Percentiles rank a stretch among this genome's conserved stretches.
Conservation (phyloP, 1,139 yeast species). For the Blastobotrys arbuscula region DNA sequence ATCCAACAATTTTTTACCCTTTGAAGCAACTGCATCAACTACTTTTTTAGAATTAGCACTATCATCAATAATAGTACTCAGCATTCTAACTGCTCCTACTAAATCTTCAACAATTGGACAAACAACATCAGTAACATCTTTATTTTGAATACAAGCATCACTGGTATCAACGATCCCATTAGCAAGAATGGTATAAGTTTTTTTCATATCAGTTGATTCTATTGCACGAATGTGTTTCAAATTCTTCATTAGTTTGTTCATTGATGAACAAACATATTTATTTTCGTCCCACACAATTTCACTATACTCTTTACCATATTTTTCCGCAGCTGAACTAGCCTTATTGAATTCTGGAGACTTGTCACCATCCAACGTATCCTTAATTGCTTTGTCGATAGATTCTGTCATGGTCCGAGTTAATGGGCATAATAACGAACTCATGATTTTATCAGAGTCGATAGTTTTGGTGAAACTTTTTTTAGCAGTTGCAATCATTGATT, state of each 20-base stretch:
- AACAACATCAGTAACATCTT: background rate
- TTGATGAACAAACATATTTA: constrained; percentile 7
- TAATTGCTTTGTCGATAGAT: background rate
- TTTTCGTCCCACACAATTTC: constrained; percentile 1
- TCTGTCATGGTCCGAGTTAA: constrained; percentile 2
- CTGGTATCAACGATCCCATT: background rate
- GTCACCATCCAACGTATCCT: constrained; percentile 4
- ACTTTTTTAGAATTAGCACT: constrained; percentile 7
- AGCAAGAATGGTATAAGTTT: constrained; percentile 4
- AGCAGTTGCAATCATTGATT: constrained; percentile 5
- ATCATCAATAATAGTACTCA: constrained; percentile 2
- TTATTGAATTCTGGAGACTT: constrained; percentile 1
- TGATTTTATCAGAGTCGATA: constrained; percentile 7
- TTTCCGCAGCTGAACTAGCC: constrained; percentile 1
- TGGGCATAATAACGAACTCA: constrained; percentile 10
- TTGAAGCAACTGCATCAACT: background rate
- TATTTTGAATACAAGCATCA: constrained; percentile 4
- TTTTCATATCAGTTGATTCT: constrained; percentile 1
- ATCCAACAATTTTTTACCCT: background rate
- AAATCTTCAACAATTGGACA: constrained; percentile 5
- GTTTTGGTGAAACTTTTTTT: background rate
- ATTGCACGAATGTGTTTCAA: constrained; percentile 1
- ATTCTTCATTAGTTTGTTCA: constrained; percentile 7
- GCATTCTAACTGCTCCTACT: constrained; percentile 1
- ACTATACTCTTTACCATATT: background rate